Base-by-base conservation (phyloP, 495 filamentous ascomycete species). In the Tricharina praecox region DNA sequence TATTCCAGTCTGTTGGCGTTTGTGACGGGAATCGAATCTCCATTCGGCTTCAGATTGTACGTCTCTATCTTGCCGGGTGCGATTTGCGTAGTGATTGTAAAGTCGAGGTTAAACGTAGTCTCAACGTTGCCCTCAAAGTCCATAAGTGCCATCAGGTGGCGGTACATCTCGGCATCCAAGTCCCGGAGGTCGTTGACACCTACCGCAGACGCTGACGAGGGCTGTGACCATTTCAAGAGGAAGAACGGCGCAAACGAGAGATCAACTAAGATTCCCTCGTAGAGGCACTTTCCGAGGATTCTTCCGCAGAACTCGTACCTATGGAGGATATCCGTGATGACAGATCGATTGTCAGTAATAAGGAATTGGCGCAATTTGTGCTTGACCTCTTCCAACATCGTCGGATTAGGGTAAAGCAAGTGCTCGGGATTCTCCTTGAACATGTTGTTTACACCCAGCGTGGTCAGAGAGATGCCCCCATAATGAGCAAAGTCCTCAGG, bases 221-320 rank as follows among this genome's bases (percentile, higher is more conserved):
- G 75, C 36, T 57, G 52, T 5, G 53, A 54, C 90, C 90, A 99
- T 58, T 93, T 93, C 30, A 94, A 72, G 4, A 99, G 74, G 68
- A 99, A 99, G 65, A 96, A 96, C 2, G 82, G 78, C 1, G 88
- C 90, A 65, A 99, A 99, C 48, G 74, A 70, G 53, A 96, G 81
- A 61, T 99, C 87, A 45, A 96, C 79, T 9, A 99, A 70, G 40
- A 99, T 96, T 1, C 88, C 87, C 65, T 99, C 90, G 55, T 99
- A 99, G 45, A 99, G 70, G 64, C 90, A 99, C 62, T 99, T 99
- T 2, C 90, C 90, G 35, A 99, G 78, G 23, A 96, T 72, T 4
- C 90, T 77, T 9, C 90, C 90, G 0, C 93, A 67, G 52, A 99
- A 99, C 58, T 96, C 88, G 58, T 87, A 96, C 8, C 79, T 75